Evolutionary conservation across 2,329 filamentous ascomycete species (phyloP).

Genomic region (Hypoxylon sp.): DNA sequence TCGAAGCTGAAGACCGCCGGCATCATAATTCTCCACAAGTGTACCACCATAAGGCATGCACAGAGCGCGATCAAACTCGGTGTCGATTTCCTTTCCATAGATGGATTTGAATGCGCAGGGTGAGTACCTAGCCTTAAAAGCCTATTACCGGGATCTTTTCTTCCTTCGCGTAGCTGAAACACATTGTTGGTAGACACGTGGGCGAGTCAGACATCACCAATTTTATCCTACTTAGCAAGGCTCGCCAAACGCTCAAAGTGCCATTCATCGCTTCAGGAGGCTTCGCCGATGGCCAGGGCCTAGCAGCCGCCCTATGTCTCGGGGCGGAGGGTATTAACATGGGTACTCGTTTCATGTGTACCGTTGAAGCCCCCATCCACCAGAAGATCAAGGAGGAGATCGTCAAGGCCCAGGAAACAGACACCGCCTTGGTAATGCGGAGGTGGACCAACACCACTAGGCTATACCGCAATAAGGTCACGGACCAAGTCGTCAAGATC

Average conservation of each 20-base stretch:
- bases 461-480: slow-evolving; percentile 91
- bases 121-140: slow-evolving; percentile 44
- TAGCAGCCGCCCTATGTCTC: slow-evolving; percentile 90
- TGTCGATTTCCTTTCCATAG: slow-evolving; percentile 96
- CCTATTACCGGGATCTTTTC: slow-evolving; percentile 22
- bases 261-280: slow-evolving; percentile 97
- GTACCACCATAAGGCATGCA: slow-evolving; percentile 95
- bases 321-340: slow-evolving; percentile 98
- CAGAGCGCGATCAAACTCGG: slow-evolving; percentile 92
- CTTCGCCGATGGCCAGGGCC: slow-evolving; percentile 93
- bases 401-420: slow-evolving; percentile 87
- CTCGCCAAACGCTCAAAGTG: slow-evolving; percentile 84
- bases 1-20: slow-evolving; percentile 85
- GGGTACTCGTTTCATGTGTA: slow-evolving; percentile 98
- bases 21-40: slow-evolving; percentile 92
- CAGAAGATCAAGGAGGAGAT: slow-evolving; percentile 94
- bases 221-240: slow-evolving; percentile 87
- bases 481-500: slow-evolving; percentile 82
- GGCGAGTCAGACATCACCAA: slow-evolving; percentile 91
- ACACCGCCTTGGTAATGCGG: slow-evolving; percentile 89
- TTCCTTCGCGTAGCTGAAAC: slow-evolving; percentile 31
- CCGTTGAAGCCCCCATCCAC: slow-evolving; percentile 92
- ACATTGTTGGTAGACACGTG: slow-evolving; percentile 70
- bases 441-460: slow-evolving; percentile 94
- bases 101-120: slow-evolving; percentile 97